Evolutionary conservation across 345 rosid species (phyloP).

Genomic region (Firmiana major): DNA sequence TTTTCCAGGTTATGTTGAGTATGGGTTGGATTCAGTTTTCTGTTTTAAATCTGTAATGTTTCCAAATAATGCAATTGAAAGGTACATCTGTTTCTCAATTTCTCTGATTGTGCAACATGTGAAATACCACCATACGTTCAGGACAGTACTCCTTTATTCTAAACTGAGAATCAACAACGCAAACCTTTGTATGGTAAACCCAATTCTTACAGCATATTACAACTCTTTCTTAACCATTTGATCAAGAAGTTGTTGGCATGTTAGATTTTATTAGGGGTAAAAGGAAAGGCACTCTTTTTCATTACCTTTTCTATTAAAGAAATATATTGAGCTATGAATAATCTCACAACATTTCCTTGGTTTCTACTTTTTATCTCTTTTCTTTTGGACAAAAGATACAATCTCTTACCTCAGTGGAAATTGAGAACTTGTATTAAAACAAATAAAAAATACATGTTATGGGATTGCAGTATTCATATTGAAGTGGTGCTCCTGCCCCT

Average conservation of each 20-base stretch:
- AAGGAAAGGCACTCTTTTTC: no score
- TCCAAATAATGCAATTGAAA: background rate
- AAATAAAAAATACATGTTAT: background rate
- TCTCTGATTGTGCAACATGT: background rate
- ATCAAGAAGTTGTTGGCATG: no score
- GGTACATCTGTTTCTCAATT: background rate
- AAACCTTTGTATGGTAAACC: background rate
- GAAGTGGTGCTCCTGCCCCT: background rate
- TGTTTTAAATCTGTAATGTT: background rate
- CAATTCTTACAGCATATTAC: no score
- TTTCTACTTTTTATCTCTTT: background rate
- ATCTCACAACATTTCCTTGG: background rate
- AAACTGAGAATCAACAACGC: background rate
- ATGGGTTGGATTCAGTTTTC: constrained; percentile 1
- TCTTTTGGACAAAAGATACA: background rate
- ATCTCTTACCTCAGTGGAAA: background rate
- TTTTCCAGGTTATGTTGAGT: constrained; percentile 4
- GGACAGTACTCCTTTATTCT: background rate
- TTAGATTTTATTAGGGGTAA: no score
- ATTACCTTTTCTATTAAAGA: no score
- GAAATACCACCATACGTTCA: background rate
- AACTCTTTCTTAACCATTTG: no score
- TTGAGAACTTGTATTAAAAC: background rate
- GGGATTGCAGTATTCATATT: background rate
- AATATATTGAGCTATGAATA: no score